Evolutionary conservation across 2,329 filamentous ascomycete species (phyloP), one percentile per base, ranked within the genome.

Genomic region (Claviceps cyperi): DNA sequence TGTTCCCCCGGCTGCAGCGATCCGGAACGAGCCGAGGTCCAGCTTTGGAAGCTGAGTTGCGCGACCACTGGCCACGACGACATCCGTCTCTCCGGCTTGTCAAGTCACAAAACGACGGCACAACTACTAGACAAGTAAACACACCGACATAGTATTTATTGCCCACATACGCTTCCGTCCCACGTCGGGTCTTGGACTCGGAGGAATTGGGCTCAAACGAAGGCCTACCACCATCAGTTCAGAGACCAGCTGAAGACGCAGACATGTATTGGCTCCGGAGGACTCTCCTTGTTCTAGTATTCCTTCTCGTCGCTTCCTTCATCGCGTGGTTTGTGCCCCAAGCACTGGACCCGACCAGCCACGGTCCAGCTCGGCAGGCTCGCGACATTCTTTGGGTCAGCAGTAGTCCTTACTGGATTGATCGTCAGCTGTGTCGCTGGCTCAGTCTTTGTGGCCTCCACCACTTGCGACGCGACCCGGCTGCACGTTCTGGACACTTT

Each of bases 401-500:
- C 44, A 83, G 77, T 17, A 86, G 84, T 14, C 79, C 79, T 38
- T 82, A 81, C 59, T 90, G 83, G 76, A 64, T 83, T 52, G 85
- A 90, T 64, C 76, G 84, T 35, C 87, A 87, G 60, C 71, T 80
- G 7, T 94, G 89, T 63, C 78, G 80, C 44, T 94, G 84, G 83
- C 68, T 94, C 41, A 76, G 84, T 36, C 64, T 94, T 28, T 95
- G 89, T 62, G 88, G 87, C 22, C 64, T 86, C n/a, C 72, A 83
- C 48, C 86, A 94, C 61, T 69, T 90, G 56, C 73, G 76, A 49
- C 76, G 70, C 43, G 80, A 82, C 59, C 74, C 76, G 21, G 81
- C 66, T 19, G 64, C 64, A 17, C 68, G 65, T n/a, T 55, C 52
- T 32, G 9, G 28, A 8, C 46, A 8, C 35, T 22, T 43, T 32